Conservation (phyloP, 1,284 basidiomycete species). For the Exobasidium rhododendri region DNA sequence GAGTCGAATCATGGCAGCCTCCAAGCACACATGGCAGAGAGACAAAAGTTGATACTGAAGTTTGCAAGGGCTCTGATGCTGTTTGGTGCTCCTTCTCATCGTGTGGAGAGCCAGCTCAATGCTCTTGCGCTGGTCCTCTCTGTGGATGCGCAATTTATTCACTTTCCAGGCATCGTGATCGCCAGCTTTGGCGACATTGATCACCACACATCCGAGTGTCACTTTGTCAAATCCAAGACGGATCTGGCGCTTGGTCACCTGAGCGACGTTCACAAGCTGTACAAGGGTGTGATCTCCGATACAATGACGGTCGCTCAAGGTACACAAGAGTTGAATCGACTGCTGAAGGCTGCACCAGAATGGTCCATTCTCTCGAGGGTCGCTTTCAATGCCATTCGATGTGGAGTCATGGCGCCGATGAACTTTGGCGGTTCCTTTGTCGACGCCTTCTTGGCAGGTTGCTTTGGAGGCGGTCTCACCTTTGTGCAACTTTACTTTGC, state of each 20-base stretch:
- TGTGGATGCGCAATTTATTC: constrained; percentile 72
- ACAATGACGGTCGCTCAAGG: constrained; percentile 67
- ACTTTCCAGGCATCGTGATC: constrained; percentile 33
- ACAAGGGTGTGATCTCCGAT: constrained; percentile 74
- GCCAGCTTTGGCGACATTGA: constrained; percentile 40
- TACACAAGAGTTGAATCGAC: constrained; percentile 62
- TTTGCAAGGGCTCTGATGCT: constrained; percentile 74
- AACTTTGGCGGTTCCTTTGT: constrained; percentile 73
- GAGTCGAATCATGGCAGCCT: constrained; percentile 18
- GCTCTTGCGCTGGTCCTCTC: constrained; percentile 77
- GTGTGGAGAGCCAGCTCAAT: constrained; percentile 69
- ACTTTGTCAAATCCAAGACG: constrained; percentile 65
- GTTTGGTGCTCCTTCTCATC: constrained; percentile 80
- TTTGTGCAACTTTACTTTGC: constrained; percentile 74
- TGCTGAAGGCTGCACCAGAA: constrained; percentile 61
- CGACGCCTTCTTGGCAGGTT: constrained; percentile 66
- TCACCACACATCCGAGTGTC: constrained; percentile 64
- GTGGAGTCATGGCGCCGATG: constrained; percentile 60
- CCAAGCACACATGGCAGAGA: constrained; percentile 40
- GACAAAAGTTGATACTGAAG: constrained; percentile 71
- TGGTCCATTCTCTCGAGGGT: constrained; percentile 60
- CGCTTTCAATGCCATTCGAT: constrained; percentile 66
- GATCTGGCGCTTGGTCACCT: constrained; percentile 20
- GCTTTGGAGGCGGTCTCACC: constrained; percentile 68
- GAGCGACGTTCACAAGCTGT: constrained; percentile 59